phyloP scores from a whole-genome alignment of 2,329 filamentous ascomycete species.

The Cercospora janseana region DNA sequence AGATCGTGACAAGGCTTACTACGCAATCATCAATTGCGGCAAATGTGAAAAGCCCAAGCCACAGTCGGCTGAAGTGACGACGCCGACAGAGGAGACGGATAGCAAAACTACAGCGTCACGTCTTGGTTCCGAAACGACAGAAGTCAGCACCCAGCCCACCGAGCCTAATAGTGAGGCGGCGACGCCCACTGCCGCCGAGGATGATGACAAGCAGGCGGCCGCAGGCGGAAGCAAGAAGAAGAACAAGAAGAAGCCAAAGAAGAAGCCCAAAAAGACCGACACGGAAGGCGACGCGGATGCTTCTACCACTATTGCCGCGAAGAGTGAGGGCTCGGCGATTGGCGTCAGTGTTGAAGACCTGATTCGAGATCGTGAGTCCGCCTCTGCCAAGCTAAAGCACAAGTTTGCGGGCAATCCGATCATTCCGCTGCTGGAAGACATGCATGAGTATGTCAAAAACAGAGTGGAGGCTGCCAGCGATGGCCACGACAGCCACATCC shows the following conservation, averaged over 20 bases:
- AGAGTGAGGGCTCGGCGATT: slow-evolving; percentile 23
- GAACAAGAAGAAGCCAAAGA: slow-evolving; percentile 54
- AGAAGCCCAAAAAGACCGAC: slow-evolving; percentile 73
- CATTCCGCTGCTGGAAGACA: slow-evolving; percentile 21
- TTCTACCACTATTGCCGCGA: slow-evolving; percentile 45
- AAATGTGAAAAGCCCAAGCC: slow-evolving; percentile 30
- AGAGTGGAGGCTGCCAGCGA: slow-evolving; percentile 20
- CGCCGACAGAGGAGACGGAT: slow-evolving; percentile 21
- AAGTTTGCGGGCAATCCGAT: slow-evolving; percentile 27
- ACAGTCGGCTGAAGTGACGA: slow-evolving; percentile 18
- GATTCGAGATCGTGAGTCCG: slow-evolving; percentile 20
- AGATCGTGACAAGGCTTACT: slow-evolving; percentile 38
- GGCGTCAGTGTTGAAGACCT: slow-evolving; percentile 25
- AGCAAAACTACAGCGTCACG: slow-evolving; percentile 23
- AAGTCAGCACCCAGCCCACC: slow-evolving; percentile 29
- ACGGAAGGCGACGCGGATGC: slow-evolving; percentile 74
- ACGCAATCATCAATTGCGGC: slow-evolving; percentile 39
- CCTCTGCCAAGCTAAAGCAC: slow-evolving; percentile 19
- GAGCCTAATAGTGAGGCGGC: slow-evolving; percentile 27
- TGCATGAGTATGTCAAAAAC: slow-evolving; percentile 23
- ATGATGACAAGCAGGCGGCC: slow-evolving; percentile 20
- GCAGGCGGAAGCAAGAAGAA: slow-evolving; percentile 35
- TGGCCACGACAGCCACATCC: slow-evolving; percentile 23
- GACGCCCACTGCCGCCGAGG: slow-evolving; percentile 24
- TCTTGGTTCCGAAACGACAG: slow-evolving; percentile 29